Conservation (phyloP, 1,284 basidiomycete species). For the Cutaneotrichosporon cavernicola region DNA sequence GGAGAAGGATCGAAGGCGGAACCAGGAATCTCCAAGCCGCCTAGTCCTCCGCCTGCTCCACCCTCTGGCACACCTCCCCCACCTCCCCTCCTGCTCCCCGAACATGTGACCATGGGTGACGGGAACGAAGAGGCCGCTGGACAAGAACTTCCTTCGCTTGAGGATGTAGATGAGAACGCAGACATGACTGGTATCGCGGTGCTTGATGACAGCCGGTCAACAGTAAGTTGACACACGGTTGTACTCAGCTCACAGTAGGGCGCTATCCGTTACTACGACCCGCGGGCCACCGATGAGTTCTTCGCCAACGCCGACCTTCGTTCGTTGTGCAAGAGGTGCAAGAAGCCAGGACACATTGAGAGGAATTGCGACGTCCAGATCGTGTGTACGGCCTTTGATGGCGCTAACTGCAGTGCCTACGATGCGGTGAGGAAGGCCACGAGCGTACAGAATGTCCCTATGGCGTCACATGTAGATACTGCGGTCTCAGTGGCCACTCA, state of each 20-base stretch:
- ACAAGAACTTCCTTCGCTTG: not conserved
- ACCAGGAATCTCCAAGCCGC: not conserved
- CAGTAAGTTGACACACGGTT: constrained; percentile 25
- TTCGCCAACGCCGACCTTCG: constrained; percentile 44
- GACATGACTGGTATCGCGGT: constrained; percentile 40
- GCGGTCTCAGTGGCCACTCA: constrained; percentile 79
- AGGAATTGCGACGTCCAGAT: constrained; percentile 43
- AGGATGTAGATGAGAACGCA: constrained; percentile 4
- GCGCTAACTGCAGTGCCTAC: constrained; percentile 64
- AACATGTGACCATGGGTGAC: constrained; percentile 31
- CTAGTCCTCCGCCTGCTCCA: not conserved
- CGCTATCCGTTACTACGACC: constrained; percentile 41
- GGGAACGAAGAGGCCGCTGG: constrained; percentile 21
- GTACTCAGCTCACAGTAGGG: constrained; percentile 29
- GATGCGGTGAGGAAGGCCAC: constrained; percentile 86
- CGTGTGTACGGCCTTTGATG: constrained; percentile 26
- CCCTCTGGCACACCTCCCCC: constrained; percentile 15
- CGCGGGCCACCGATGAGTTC: constrained; percentile 36
- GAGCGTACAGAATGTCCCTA: constrained; percentile 77
- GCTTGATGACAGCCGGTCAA: constrained; percentile 39
- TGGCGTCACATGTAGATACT: constrained; percentile 77
- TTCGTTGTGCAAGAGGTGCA: constrained; percentile 46
- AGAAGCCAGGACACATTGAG: constrained; percentile 42
- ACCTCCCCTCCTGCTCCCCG: constrained; percentile 30
- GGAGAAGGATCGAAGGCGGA: not conserved